Percentiles rank a stretch among this genome's conserved stretches.
phyloP scores from a whole-genome alignment of 306 rosid species.

The Cicer arietinum region DNA sequence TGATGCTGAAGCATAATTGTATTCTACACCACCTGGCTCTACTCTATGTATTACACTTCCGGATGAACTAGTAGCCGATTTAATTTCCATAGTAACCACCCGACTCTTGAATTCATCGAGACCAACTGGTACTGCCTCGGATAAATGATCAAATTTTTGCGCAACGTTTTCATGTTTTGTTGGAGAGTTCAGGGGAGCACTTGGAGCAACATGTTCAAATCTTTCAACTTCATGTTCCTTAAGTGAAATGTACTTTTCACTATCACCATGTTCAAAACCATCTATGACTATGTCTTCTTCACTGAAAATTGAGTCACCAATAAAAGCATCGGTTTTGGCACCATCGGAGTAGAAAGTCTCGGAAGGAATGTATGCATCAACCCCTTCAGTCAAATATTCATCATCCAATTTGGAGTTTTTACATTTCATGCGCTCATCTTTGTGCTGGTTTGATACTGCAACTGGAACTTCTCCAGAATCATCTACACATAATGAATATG shows the following conservation, averaged over 20 bases:
- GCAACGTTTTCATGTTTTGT: slow-evolving; percentile 56
- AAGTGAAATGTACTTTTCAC: slow-evolving; percentile 35
- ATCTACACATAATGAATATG: slow-evolving; percentile 49
- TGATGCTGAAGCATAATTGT: slow-evolving; percentile 92
- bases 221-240: slow-evolving; percentile 51
- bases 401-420: slow-evolving; percentile 42
- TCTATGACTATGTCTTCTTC: slow-evolving; percentile 43
- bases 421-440: slow-evolving; percentile 46
- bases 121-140: slow-evolving; percentile 69
- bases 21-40: slow-evolving; percentile 86
- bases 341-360: slow-evolving; percentile 42
- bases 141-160: slow-evolving; percentile 56
- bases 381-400: slow-evolving; percentile 37
- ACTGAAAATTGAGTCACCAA: slow-evolving; percentile 38
- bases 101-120: slow-evolving; percentile 92
- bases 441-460: slow-evolving; percentile 55
- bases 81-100: slow-evolving; percentile 57
- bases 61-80: slow-evolving; percentile 55
- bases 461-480: slow-evolving; percentile 50
- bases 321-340: slow-evolving; percentile 41
- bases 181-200: too few species aligned
- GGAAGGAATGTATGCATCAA: slow-evolving; percentile 36
- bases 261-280: slow-evolving; percentile 39
- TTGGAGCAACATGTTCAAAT: slow-evolving; percentile 33
- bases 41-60: slow-evolving; percentile 72